Evolutionary conservation across 345 rosid genomes (phyloP).

Genomic region (Aethionema arabicum): DNA sequence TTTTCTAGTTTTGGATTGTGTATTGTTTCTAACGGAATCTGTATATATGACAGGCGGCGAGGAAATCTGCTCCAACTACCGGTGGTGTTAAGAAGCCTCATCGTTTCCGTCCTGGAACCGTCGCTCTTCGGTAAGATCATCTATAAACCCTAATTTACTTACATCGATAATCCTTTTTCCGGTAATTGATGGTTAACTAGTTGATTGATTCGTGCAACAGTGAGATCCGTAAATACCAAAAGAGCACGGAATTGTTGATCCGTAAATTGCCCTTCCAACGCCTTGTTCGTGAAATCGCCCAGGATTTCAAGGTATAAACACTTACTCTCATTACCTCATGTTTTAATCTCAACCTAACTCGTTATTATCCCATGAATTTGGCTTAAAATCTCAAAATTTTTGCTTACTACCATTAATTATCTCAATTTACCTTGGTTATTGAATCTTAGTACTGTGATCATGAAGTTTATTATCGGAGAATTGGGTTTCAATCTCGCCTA

Average conservation of each 20-base stretch:
- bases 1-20: not conserved
- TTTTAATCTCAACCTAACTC: too few relatives aligned
- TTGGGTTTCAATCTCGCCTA: too few relatives aligned
- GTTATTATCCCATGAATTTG: too few relatives aligned
- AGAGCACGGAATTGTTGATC: slow-evolving; percentile 60
- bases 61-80: slow-evolving; percentile 61
- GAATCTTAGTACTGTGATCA: too few relatives aligned
- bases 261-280: slow-evolving; percentile 67
- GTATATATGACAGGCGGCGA: slow-evolving; percentile 44
- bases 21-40: not conserved
- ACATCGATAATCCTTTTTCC: not conserved
- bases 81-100: slow-evolving; percentile 73
- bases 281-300: slow-evolving; percentile 65
- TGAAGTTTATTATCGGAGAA: too few relatives aligned
- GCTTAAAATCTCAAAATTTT: too few relatives aligned
- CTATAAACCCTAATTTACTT: not conserved
- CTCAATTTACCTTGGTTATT: too few relatives aligned
- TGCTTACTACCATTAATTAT: too few relatives aligned
- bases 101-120: slow-evolving; percentile 60
- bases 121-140: slow-evolving; percentile 50
- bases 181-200: not conserved
- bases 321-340: too few relatives aligned
- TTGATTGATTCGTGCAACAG: slow-evolving; percentile 13
- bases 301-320: slow-evolving; percentile 38
- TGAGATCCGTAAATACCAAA: slow-evolving; percentile 53